Evolutionary conservation across 2,329 filamentous ascomycete genomes (phyloP), one percentile per base, ranked within the genome.

Genomic region (Coniochaeta prunicola): DNA sequence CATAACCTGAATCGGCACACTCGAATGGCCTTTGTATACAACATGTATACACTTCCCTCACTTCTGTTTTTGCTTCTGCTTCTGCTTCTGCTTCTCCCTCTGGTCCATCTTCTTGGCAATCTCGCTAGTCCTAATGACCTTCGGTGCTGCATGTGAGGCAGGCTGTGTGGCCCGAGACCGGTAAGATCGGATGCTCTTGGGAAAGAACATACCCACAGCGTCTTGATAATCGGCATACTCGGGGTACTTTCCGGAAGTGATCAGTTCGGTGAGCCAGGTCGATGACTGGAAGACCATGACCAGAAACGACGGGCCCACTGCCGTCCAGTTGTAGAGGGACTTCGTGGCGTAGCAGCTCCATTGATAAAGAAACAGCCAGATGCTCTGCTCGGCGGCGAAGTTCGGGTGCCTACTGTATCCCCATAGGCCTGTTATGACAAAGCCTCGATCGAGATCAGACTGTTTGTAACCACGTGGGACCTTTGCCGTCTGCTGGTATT

Each of bases 351-450:
- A 88, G 73, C 89, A 93, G 64, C 83, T 85, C 94, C 93, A 99
- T 68, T 91, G 84, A 73, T 97, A 97, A 57, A 97, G 74, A 9
- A 86, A 77, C 58, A 96, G 80, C 94, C 94, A 99, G 66, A 97
- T 86, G 31, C 86, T 79, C 75, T 97, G 94, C 74, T 99, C 94
- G 5, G 90, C 91, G 5, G 90, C 85, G 69, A 97, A 99, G 73
- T 99, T 99, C 54, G 94, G 94, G 72, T 99, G 96, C 53, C 94
- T 84, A 65, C 89, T 93, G 77, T 87, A 92, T 0, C 86, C 88
- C 88, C 90, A 99, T 8, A 99, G 78, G 0, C 94, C 94, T 4
- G 81, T 85, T 9, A 90, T 88, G 63, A 90, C 81, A 74, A 99
- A 99, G 45, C 94, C 94, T 38, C 93, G 89, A 63, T 97, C 91